Evolutionary conservation across 257 asterid genomes (phyloP), one percentile per base, ranked within the genome.

Genomic region (Catharanthus roseus): DNA sequence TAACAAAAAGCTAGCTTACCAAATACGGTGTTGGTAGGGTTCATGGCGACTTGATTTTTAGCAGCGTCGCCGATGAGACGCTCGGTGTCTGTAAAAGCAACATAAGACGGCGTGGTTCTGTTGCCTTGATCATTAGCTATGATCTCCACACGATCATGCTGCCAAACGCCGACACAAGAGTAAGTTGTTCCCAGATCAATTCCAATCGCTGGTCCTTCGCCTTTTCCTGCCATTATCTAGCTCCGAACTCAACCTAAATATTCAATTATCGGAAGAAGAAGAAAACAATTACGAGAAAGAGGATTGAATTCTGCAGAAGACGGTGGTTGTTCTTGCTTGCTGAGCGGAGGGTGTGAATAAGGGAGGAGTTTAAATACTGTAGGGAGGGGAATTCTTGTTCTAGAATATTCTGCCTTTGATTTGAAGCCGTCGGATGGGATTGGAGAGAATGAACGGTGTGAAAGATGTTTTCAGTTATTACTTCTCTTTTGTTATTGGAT

Each of bases 31-130:
- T 82, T 78, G 2, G 28, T 29, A 10, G 86, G 86, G 71, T 82
- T 82, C 83, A 82, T 82, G 45, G 83, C 81, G 33, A 82, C 86
- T 69, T 82, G 86, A 24, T 82, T 82, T 79, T 78, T 82, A 29
- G 86, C 86, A 55, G 86, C 83, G 29, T 82, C 85, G 26, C 85
- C 85, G 18, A 82, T 78, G 28, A 82, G 71, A 1, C 85, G 81
- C 42, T 82, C 83, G 26, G 83, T 82, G 19, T 78, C 83, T 5
- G 83, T 78, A 34, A 82, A 82, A 10, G 79, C 86, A 2, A 82
- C 86, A 55, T 82, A 82, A 7, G 86, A 82, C 42, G 86, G 86
- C 11, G 83, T 82, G 39, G 83, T 82, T 31, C 83, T 72, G 77
- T 82, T 66, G 70, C 70, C 70, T 66, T 66, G 70, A 24, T 66